These are phyloP conservation scores for Warburgia ugandensis DNA, from an alignment of 164 flowering plant genomes.

Conservation along the genomic window DNA sequence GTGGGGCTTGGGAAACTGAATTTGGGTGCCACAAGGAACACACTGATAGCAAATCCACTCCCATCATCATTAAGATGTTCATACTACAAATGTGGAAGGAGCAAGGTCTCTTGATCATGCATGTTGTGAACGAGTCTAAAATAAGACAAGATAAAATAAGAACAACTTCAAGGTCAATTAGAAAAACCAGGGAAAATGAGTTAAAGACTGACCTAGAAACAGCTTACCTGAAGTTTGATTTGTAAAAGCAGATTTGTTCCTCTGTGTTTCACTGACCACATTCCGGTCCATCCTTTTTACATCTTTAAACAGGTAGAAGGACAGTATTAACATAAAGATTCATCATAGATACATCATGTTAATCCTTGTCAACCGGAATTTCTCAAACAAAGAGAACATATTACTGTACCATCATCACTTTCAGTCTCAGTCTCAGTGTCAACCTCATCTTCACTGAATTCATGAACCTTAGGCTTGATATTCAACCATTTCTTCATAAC, in stretches of 20 bases:
- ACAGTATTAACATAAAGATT: too few species aligned
- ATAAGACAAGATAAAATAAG: not conserved
- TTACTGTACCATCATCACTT: conserved; percentile 71
- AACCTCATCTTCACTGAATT: conserved; percentile 88
- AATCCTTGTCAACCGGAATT: not conserved
- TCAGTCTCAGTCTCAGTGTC: conserved; percentile 89
- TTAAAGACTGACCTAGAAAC: too few species aligned
- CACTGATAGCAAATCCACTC: too few species aligned
- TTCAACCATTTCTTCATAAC: conserved; percentile 97
- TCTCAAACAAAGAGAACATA: not conserved
- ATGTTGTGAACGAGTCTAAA: too few species aligned
- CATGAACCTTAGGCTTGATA: conserved; percentile 71
- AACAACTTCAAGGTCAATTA: too few species aligned
- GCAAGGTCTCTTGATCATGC: too few species aligned
- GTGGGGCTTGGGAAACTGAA: too few species aligned
- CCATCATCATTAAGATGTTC: too few species aligned
- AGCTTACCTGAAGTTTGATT: conserved; percentile 50
- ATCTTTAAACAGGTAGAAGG: conserved; percentile 43
- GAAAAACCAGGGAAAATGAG: too few species aligned
- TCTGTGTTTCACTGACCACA: conserved; percentile 21
- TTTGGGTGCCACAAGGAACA: too few species aligned
- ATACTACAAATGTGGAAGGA: too few species aligned
- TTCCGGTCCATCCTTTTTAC: conserved; percentile 27
- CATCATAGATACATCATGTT: conserved; percentile 10
- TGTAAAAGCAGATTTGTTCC: conserved; percentile 28